Evolutionary conservation across 2,329 filamentous ascomycete species (phyloP), one percentile per base, ranked within the genome.

Genomic region (Beauveria sp.): DNA sequence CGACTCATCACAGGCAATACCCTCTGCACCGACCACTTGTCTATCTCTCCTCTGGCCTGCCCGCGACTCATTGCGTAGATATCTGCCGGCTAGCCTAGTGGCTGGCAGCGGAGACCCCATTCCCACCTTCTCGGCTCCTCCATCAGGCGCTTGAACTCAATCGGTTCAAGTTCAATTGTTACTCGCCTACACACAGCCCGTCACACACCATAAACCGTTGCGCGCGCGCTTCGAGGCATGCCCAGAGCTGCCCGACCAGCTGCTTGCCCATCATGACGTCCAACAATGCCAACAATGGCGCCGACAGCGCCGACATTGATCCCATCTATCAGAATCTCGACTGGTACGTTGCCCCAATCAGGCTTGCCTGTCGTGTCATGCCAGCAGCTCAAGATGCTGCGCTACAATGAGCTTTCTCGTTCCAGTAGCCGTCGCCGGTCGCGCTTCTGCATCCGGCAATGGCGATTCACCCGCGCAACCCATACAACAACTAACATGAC

Each of bases 261-360:
- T 61, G 64, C 66, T 10, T 34, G 9, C 43, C 22, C 40, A 57
- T 9, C 22, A 63, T 63, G 62, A 45, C 62, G 7, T 67, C 66
- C 67, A 74, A 67, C 78, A 82, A 69, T 66, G 67, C 71, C 63
- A 67, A 66, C 63, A 60, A 60, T 52, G 57, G 52, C 53, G 63
- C 67, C 54, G 71, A 71, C 56, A 69, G 67, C 57, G 69, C 66
- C 61, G 74, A 74, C 58, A 63, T 76, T 65, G 85, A 86, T 77
- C 81, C 81, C 79, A 78, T 86, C 80, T 91, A 88, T 88, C 86
- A 90, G 70, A 82, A 90, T 73, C 81, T 90, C 70, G 85, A 91
- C 77, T 88, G 87, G 88, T 91, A 82, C 70, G 85, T 80, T 47
- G 20, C 49, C 49, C 40, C 26, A 38, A 3, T 10, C 62, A 52